Evolutionary conservation across 2,329 filamentous ascomycete species (phyloP).

Genomic region (Trichophyton verrucosum): DNA sequence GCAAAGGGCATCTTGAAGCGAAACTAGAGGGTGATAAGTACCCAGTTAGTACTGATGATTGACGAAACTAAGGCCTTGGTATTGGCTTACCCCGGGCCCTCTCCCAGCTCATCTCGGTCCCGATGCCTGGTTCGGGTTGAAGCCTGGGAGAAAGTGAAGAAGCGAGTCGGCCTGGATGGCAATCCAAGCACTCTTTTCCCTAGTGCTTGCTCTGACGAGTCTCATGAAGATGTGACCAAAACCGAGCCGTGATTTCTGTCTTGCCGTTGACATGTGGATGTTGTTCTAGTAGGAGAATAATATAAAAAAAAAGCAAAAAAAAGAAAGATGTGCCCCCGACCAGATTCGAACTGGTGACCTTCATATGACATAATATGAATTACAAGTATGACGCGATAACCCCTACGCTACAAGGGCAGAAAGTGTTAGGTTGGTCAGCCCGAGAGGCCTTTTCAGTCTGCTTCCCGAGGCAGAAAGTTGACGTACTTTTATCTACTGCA

Average conservation of each 20-base stretch:
- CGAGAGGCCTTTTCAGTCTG: constrained; percentile 10
- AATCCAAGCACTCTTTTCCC: background rate
- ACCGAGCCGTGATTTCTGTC: no score
- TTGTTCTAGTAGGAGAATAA: background rate
- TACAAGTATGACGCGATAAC: constrained; percentile 5
- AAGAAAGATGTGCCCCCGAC: background rate
- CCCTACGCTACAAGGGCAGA: constrained; percentile 3
- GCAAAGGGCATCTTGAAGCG: background rate
- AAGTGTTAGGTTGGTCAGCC: background rate
- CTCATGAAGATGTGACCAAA: no score
- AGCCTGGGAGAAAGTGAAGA: background rate
- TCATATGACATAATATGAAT: constrained; percentile 5
- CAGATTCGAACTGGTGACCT: constrained; percentile 4
- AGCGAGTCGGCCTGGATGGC: background rate
- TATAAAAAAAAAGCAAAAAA: background rate
- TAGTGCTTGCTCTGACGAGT: no score
- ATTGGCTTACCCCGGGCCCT: background rate
- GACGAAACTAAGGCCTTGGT: background rate
- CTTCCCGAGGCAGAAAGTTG: no score
- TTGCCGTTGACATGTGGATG: no score
- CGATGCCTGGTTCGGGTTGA: background rate
- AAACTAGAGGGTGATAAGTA: background rate
- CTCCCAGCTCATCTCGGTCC: background rate
- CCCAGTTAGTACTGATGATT: background rate
- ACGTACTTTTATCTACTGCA: no score